Evolutionary conservation across 2,329 filamentous ascomycete genomes (phyloP), one percentile per base, ranked within the genome.

Genomic region (Chaetomiaceae sp.): DNA sequence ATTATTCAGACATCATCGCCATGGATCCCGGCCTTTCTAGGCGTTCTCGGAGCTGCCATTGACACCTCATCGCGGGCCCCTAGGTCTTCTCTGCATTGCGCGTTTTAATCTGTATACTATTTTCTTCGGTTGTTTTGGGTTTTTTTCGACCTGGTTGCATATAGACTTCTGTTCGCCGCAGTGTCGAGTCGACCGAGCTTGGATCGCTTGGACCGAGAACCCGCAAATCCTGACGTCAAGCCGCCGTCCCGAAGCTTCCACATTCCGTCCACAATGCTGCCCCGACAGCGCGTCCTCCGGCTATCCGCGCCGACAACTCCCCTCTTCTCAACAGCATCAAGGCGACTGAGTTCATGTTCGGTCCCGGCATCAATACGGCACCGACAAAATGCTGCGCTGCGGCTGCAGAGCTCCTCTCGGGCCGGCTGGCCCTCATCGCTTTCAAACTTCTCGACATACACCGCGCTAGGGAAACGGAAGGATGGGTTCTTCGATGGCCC

Each of bases 401-500:
- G 34, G 21, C 41, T 56, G 18, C 58, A 46, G 14, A 37, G 29
- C 32, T 53, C 49, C 34, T 18, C 49, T 36, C 56, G 45, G 27
- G 52, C 48, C 43, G 21, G 33, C 18, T 51, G 46, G 29, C 43
- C 52, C 14, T 41, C 58, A 9, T 51, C 54, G 16, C 33, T 55
- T 23, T 59, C 68, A 33, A 59, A 54, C 25, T 73, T 74, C 62
- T 73, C 72, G 18, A 73, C 71, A 5, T 68, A 71, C 20, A 48
- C 65, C 3, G 53, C 63, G 10, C 62, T 65, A 44, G 61, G 62
- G 50, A 73, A 74, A 71, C 65, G 70, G 53, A 75, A 77, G 54
- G 70, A 67, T 5, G 72, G 73, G 18, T 80, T 80, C 58, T 79
- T 82, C 54, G 75, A 81, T 58, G 71, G 72, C 7, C 62, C 73